Conservation (phyloP, 2,329 filamentous ascomycete species). For the Stachybotrys chartarum region DNA sequence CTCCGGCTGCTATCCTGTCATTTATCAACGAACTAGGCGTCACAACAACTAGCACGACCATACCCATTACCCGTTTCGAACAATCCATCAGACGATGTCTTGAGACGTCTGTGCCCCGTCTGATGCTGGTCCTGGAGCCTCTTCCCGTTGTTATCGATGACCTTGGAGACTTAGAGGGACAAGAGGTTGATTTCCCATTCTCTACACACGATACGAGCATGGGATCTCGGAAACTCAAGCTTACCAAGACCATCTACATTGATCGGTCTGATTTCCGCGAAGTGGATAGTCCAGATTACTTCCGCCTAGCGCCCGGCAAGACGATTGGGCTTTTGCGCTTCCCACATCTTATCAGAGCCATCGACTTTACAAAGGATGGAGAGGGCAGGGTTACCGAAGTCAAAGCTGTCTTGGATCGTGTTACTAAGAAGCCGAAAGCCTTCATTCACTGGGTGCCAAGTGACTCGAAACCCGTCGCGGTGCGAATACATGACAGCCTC, state of each 20-base stretch:
- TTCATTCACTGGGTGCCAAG: conserved; percentile 85
- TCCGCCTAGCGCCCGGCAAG: conserved; percentile 72
- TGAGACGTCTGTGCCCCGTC: conserved; percentile 76
- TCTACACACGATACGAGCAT: conserved; percentile 70
- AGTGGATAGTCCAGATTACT: conserved; percentile 67
- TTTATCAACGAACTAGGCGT: conserved; percentile 91
- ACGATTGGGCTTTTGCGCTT: conserved; percentile 67
- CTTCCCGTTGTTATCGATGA: conserved; percentile 77
- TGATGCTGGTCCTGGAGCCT: conserved; percentile 86
- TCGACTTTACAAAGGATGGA: conserved; percentile 60
- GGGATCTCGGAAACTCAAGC: conserved; percentile 51
- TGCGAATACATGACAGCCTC: conserved; percentile 70
- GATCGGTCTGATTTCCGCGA: conserved; percentile 76
- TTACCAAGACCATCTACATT: conserved; percentile 79
- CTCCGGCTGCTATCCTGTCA: conserved; percentile 78
- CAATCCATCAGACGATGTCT: conserved; percentile 79
- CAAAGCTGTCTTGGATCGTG: conserved; percentile 57
- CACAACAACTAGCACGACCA: conserved; percentile 72
- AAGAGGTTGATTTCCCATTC: conserved; percentile 67
- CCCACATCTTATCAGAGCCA: conserved; percentile 64
- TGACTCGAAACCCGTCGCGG: conserved; percentile 62
- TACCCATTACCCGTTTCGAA: conserved; percentile 75
- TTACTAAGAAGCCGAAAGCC: conserved; percentile 70
- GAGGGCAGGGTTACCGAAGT: conserved; percentile 61
- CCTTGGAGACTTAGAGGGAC: conserved; percentile 37